These are phyloP conservation scores for Clausena lansium DNA, from an alignment of 345 rosid species.

Conservation along the genomic window DNA sequence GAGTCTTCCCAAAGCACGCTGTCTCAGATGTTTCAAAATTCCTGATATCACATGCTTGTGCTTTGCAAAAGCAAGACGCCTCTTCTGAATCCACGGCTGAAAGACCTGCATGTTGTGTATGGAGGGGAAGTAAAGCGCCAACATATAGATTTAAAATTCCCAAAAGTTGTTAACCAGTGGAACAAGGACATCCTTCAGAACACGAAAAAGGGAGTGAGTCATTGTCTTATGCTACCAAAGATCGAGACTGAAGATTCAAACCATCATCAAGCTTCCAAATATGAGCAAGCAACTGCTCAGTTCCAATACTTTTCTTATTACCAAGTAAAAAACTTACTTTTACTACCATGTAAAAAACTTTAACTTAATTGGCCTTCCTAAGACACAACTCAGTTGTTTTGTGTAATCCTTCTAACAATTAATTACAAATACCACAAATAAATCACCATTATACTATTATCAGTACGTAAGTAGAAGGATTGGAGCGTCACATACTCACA, in stretches of 20 bases:
- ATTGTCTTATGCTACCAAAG: too few relatives aligned
- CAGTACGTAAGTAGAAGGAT: background rate
- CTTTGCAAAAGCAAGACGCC: slow-evolving; percentile 69
- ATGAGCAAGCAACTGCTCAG: background rate
- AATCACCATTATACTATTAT: background rate
- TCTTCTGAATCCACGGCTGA: slow-evolving; percentile 91
- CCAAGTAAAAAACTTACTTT: background rate
- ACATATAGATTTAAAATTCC: background rate
- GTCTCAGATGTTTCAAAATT: slow-evolving; percentile 61
- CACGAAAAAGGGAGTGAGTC: background rate
- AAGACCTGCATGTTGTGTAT: slow-evolving; percentile 34
- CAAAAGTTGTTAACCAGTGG: background rate
- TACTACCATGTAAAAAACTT: background rate
- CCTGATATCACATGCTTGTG: slow-evolving; percentile 76
- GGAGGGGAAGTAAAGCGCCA: slow-evolving; percentile 20
- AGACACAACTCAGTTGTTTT: background rate
- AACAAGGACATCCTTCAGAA: background rate
- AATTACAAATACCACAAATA: background rate
- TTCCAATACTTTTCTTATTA: background rate
- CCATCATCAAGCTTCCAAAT: background rate
- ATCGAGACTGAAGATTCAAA: background rate
- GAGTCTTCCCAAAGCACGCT: slow-evolving; percentile 68
- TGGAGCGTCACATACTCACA: background rate
- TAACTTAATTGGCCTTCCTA: background rate
- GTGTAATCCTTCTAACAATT: background rate